Base-by-base conservation (phyloP, 2,329 filamentous ascomycete genomes). In the Seiridium unicorne region DNA sequence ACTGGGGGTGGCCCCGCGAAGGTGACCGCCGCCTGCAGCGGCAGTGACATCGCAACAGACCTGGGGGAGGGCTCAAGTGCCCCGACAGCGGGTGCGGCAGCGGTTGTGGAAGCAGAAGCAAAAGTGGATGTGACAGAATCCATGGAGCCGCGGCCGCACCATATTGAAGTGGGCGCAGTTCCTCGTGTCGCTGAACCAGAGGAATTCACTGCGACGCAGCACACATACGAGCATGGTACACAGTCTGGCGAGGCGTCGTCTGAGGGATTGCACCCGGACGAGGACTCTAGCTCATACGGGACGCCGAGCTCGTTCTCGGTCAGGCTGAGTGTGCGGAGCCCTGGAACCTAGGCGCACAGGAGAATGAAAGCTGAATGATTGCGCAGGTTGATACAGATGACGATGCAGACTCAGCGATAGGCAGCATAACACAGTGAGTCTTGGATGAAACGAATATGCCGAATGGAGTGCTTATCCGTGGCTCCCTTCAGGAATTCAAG, bases 401-500 rank as follows among this genome's bases (percentile, higher is more conserved):
- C n/a, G 49, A 53, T 10, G 38, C 32, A 9, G 49, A 53, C 49
- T 53, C 49, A 7, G 49, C 49, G 0, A 13, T 53, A 3, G 49
- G 49, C 7, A 53, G 49, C 35, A 13, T 32, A 2, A 13, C 35
- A 31, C 26, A 32, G 47, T 49, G 26, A 49, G 47, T 49, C 9
- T 32, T 26, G 18, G 18, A 26, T 26, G 18, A 26, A 26, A 2
- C 18, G 18, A 26, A 26, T 26, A 26, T 26, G 2, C 18, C 18
- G 18, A 26, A 26, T 26, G 18, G 18, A 26, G 18, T 26, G 18
- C 18, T 26, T 26, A 26, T 26, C 18, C 18, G 18, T 26, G 18
- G 18, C 18, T 26, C 18, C 18, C 18, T 10, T 11, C 59, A 44
- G 55, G 8, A 48, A 48, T 13, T 74, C 65, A 4, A 67, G 60